phyloP scores from a whole-genome alignment of 2,329 filamentous ascomycete species.

The Tolypocladium paradoxum region DNA sequence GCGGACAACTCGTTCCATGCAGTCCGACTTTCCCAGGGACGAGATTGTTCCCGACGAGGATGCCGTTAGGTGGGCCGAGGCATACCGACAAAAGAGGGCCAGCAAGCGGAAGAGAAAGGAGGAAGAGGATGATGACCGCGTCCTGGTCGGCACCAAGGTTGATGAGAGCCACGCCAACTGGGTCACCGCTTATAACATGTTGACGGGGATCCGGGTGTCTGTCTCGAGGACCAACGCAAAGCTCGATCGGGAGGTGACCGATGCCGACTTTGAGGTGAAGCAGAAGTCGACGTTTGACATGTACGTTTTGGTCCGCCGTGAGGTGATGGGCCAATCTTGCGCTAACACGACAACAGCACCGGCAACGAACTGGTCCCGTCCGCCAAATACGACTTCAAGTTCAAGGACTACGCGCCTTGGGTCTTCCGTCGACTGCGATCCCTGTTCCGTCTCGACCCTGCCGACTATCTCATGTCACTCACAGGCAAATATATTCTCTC shows the following conservation, averaged over 20 bases:
- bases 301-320: constrained; percentile 38
- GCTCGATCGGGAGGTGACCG: constrained; percentile 78
- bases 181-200: constrained; percentile 98
- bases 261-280: constrained; percentile 85
- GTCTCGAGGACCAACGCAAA: constrained; percentile 96
- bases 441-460: constrained; percentile 85
- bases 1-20: constrained; percentile 72
- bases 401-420: constrained; percentile 99
- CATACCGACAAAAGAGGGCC: constrained; percentile 81
- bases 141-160: constrained; percentile 93
- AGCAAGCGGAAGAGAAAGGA: constrained; percentile 77
- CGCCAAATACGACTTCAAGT: constrained; percentile 99
- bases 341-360: constrained; percentile 41
- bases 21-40: constrained; percentile 74
- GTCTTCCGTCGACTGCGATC: constrained; percentile 87
- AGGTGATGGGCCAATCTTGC: not conserved
- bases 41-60: constrained; percentile 83
- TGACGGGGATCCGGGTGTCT: constrained; percentile 94
- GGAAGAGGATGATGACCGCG: constrained; percentile 83
- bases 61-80: constrained; percentile 83
- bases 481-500: constrained; percentile 98
- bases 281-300: constrained; percentile 99
- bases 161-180: constrained; percentile 96
- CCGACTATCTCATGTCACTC: constrained; percentile 95
- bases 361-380: constrained; percentile 96